phyloP scores from a whole-genome alignment of 2,329 filamentous ascomycete species.

The Atkinsonella hypoxylon region DNA sequence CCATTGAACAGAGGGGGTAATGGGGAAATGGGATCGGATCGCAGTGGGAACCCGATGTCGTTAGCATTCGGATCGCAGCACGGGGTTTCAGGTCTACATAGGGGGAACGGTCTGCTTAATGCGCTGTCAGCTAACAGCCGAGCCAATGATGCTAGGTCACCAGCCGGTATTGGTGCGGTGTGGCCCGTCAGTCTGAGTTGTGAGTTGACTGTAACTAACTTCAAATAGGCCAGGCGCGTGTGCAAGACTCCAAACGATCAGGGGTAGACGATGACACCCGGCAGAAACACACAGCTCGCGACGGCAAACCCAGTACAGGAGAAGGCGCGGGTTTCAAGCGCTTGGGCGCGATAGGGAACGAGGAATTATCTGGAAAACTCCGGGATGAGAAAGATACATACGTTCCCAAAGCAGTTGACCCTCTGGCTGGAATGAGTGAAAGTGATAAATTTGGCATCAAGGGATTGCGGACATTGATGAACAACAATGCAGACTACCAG shows the following conservation, averaged over 20 bases:
- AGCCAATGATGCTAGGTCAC: conserved; percentile 35
- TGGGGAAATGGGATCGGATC: conserved; percentile 46
- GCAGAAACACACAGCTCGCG: conserved; percentile 31
- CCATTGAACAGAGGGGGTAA: conserved; percentile 45
- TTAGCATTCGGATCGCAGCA: conserved; percentile 40
- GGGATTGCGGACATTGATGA: conserved; percentile 50
- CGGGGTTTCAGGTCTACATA: conserved; percentile 25
- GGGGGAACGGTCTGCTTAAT: conserved; percentile 51
- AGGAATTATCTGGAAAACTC: conserved; percentile 25
- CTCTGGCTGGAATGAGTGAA: conserved; percentile 47
- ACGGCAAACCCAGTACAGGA: conserved; percentile 23
- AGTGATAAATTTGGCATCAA: conserved; percentile 55
- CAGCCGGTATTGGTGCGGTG: conserved; percentile 28
- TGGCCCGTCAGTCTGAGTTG: not conserved
- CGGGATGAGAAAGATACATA: conserved; percentile 31
- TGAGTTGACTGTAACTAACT: conserved; percentile 11
- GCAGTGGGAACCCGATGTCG: conserved; percentile 35
- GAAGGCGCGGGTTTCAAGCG: conserved; percentile 27
- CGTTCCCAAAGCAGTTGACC: conserved; percentile 37
- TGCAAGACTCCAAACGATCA: conserved; percentile 29
- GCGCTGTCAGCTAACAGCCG: conserved; percentile 49
- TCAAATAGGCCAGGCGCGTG: conserved; percentile 22
- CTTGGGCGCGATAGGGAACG: conserved; percentile 36
- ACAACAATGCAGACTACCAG: conserved; percentile 51
- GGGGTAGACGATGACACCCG: conserved; percentile 22